Percentiles rank a stretch among this genome's conserved stretches.
phyloP scores from a whole-genome alignment of 1,284 basidiomycete species.

The Termitomyces sp. region DNA sequence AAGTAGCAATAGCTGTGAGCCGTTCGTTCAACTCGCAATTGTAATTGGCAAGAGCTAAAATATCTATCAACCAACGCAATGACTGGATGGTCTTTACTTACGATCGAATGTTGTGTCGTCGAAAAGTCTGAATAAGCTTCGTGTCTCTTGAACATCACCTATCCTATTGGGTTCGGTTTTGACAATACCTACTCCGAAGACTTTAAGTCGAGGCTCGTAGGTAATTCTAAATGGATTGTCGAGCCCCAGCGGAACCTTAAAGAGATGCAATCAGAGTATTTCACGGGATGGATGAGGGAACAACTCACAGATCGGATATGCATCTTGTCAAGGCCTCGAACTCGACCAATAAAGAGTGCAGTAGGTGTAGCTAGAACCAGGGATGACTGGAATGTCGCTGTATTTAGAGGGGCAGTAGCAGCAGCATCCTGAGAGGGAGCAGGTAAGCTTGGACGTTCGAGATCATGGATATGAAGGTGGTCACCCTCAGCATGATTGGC shows the following conservation, averaged over 20 bases:
- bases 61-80: neutral
- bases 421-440: conserved; percentile 48
- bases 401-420: conserved; percentile 50
- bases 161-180: conserved; percentile 48
- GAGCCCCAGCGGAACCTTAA: conserved; percentile 61
- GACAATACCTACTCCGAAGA: conserved; percentile 62
- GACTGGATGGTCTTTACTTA: conserved; percentile 25
- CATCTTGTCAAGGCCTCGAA: conserved; percentile 73
- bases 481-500: conserved; percentile 70
- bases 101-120: conserved; percentile 64
- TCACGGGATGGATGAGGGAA: neutral
- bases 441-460: neutral
- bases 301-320: conserved; percentile 72
- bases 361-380: conserved; percentile 54
- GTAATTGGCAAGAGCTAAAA: conserved; percentile 49
- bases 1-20: conserved; percentile 48
- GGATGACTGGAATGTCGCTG: conserved; percentile 43
- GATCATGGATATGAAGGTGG: conserved; percentile 14
- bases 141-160: conserved; percentile 45
- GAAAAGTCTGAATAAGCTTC: conserved; percentile 62
- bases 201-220: conserved; percentile 47
- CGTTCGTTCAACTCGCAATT: conserved; percentile 53
- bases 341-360: conserved; percentile 58
- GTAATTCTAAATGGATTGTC: conserved; percentile 64
- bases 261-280: neutral